Evolutionary conservation across 352 stramenopile genomes (phyloP), one percentile per base, ranked within the genome.

Genomic region (Halophytophthora batemanensis): DNA sequence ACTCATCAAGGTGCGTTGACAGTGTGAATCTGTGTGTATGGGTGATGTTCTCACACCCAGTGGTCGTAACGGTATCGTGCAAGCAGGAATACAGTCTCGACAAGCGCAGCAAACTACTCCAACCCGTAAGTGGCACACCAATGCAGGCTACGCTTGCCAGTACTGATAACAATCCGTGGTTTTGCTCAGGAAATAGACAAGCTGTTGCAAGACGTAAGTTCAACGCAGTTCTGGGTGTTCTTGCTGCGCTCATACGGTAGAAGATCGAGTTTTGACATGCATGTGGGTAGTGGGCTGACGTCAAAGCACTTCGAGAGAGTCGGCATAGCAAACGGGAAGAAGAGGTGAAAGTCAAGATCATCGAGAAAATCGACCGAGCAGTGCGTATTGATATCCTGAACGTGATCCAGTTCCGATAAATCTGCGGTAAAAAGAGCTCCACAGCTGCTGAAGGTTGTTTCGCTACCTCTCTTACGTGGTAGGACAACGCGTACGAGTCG

Each of bases 401-500:
- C 25, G 25, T 10, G 4, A 31, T 31, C 25, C 25, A 31, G 8
- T 8, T n/a, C 25, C 8, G 25, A 8, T 31, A 31, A 31, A 4
- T 8, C 25, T 31, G 4, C 8, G 4, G 25, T 31, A 8, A 31
- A 31, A 31, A 8, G 4, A 8, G 25, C n/a, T n/a, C n/a, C 25
- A 31, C 25, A 10, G 4, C 8, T 31, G 8, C 8, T 31, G 25
- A 31, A 31, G 25, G 4, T 31, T 31, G 25, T 8, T 21, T 12
- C 3, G 34, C 33, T 12, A n/a, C 2, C 12, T 13, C 42, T 2
- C 1, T 35, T 14, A 19, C 51, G 22, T 2, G 34, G 29, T 48
- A 91, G 80, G 66, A 88, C 25, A 53, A 55, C 1, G 67, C 66
- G 1, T 88, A 83, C 50, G 72, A 87, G 40, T 71, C 64, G 0